Evolutionary conservation across 306 rosid species (phyloP).

Genomic region (Citrullus mucosospermus): DNA sequence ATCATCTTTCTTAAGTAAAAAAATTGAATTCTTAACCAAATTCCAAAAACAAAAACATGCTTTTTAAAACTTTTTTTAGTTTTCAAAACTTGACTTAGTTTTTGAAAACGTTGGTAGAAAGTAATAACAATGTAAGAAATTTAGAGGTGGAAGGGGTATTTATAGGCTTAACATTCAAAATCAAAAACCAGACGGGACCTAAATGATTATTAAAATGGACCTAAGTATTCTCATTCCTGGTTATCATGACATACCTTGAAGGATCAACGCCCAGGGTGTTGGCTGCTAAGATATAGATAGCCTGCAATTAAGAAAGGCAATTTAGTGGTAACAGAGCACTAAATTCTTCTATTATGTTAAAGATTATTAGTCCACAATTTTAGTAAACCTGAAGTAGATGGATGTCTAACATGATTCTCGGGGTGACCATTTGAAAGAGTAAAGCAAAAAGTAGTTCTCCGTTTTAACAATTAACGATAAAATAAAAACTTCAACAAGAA

Average conservation of each 20-base stretch:
- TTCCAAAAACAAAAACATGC: no score
- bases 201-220: no score
- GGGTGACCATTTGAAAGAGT: neutral
- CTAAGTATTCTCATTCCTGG: neutral
- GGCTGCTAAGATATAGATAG: constrained; percentile 80
- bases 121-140: no score
- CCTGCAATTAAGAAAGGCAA: constrained; percentile 41
- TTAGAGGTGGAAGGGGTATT: no score
- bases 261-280: constrained; percentile 75
- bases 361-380: neutral
- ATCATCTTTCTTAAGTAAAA: no score
- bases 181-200: no score
- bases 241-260: constrained; percentile 49
- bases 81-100: no score
- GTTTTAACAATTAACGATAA: neutral
- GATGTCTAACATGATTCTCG: neutral
- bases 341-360: neutral
- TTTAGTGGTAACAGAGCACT: constrained; percentile 2
- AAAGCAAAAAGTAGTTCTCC: neutral
- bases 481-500: neutral
- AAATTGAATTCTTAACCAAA: no score
- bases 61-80: no score
- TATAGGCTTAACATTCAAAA: no score
- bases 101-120: no score
- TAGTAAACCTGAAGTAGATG: neutral